Base-by-base conservation (phyloP, 768 basidiomycete species). In the Gyrodon lividus region DNA sequence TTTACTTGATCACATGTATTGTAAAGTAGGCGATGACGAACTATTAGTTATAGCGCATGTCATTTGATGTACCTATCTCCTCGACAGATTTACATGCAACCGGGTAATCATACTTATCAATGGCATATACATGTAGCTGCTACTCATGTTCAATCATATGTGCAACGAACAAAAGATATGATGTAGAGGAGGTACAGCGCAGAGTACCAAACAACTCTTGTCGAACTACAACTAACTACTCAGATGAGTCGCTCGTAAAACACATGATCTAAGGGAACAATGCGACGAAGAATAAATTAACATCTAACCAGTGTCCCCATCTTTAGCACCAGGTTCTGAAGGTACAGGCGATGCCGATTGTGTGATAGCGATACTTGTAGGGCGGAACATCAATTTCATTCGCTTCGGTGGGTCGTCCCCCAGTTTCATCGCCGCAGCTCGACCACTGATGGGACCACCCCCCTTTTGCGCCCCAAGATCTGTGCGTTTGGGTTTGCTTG, bases 351-450 rank as follows among this genome's bases (percentile, higher is more conserved):
- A 66, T 10, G 72, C 56, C 22, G 77, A 61, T 45, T 74, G 67
- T 40, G 72, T 53, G 26, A 61, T 49, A 23, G 63, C 54, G 19
- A 45, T 45, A 45, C 56, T 57, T 50, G 66, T 55, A 47, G 72
- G 57, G 37, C 83, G 82, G 52, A 90, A 76, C 69, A 81, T 86
- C 53, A 92, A 73, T 70, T 88, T 89, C 62, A 92, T 79, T 66
- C 87, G 89, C 70, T 84, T 88, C 46, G 74, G 75, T 35, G 79
- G 80, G 26, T 69, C 71, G 55, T 74, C 72, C 8, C 66, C 65
- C 24, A 61, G 57, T 59, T 74, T 73, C 46, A 60, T 59, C 30
- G 54, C 49, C 43, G 55, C 30, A 46, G 54, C 59, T 46, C 57
- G 65, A 51, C 56, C 62, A 34, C 51, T 50, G 16, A 43, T 54